These are phyloP conservation scores for Plectosphaerella plurivora DNA, from an alignment of 2,329 filamentous ascomycete species.

Conservation along the genomic window DNA sequence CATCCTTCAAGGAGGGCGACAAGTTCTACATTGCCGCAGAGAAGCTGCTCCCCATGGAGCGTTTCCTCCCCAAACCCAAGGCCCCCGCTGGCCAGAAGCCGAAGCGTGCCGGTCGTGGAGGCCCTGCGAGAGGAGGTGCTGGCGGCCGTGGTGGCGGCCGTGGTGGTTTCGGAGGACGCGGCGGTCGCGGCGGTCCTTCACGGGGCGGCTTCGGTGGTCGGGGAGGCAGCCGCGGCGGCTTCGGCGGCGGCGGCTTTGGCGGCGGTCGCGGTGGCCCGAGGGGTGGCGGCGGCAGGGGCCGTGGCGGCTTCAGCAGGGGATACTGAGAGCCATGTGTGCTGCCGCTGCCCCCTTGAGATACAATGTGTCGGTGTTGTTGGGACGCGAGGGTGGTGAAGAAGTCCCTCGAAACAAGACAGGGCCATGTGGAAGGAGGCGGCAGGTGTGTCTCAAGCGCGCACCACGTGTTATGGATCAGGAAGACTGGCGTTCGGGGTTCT, in stretches of 20 bases:
- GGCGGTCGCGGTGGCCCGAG: constrained; percentile 4
- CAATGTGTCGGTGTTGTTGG: too few species aligned
- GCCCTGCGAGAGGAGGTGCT: constrained; percentile 28
- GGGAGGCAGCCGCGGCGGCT: constrained; percentile 23
- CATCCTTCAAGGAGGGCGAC: constrained; percentile 92
- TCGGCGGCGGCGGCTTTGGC: constrained; percentile 22
- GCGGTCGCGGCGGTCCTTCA: constrained; percentile 34
- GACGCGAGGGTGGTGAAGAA: too few species aligned
- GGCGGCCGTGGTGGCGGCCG: constrained; percentile 25
- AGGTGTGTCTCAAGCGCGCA: neutral
- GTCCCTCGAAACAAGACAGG: too few species aligned
- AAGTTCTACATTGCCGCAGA: constrained; percentile 95
- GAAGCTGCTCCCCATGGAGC: constrained; percentile 91
- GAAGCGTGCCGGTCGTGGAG: constrained; percentile 52
- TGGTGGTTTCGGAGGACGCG: constrained; percentile 32
- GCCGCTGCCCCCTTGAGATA: too few species aligned
- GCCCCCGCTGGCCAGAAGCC: constrained; percentile 55
- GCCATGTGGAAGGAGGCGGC: too few species aligned
- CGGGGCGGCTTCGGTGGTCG: constrained; percentile 21
- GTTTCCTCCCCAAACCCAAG: constrained; percentile 95
- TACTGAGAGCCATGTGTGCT: too few species aligned
- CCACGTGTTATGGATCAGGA: constrained; percentile 2
- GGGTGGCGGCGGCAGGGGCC: constrained; percentile 9
- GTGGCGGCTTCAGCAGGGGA: constrained; percentile 12
- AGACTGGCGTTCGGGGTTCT: constrained; percentile 2